Evolutionary conservation across 495 filamentous ascomycete species (phyloP).

Genomic region (Saxophila tyrrhenica): DNA sequence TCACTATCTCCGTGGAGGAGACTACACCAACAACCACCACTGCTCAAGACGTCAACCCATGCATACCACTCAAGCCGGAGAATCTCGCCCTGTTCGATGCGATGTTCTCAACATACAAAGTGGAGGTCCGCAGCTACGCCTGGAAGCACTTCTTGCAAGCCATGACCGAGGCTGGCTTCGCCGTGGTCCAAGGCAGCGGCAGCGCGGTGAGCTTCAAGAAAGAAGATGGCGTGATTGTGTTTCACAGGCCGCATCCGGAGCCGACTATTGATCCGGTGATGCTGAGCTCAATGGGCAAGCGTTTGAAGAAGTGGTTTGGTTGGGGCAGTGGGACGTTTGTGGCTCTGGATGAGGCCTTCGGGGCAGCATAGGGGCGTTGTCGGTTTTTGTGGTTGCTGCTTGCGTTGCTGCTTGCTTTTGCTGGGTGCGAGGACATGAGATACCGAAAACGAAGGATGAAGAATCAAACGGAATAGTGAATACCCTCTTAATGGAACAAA

Average conservation of each 20-base stretch:
- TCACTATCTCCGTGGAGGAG: not conserved
- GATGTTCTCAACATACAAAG: not conserved
- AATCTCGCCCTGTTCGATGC: not conserved
- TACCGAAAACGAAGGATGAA: no score
- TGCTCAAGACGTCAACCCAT: no score
- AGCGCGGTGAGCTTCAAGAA: slow-evolving; percentile 1
- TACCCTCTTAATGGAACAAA: no score
- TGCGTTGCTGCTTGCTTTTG: no score
- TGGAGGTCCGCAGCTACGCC: not conserved
- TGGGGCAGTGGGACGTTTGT: not conserved
- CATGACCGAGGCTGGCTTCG: not conserved
- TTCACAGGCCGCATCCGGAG: not conserved
- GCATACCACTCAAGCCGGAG: not conserved
- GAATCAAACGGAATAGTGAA: no score
- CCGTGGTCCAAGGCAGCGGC: not conserved
- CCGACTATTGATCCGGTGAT: not conserved
- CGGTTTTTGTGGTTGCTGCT: no score
- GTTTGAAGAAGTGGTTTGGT: not conserved
- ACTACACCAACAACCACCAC: no score
- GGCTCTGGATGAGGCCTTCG: not conserved
- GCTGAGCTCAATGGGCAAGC: not conserved
- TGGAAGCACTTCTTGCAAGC: not conserved
- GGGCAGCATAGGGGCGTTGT: not conserved
- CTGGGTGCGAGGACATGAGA: no score
- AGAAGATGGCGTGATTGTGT: not conserved